Base-by-base conservation (phyloP, 257 asterid species). In the Jaltomata sinuosa region DNA sequence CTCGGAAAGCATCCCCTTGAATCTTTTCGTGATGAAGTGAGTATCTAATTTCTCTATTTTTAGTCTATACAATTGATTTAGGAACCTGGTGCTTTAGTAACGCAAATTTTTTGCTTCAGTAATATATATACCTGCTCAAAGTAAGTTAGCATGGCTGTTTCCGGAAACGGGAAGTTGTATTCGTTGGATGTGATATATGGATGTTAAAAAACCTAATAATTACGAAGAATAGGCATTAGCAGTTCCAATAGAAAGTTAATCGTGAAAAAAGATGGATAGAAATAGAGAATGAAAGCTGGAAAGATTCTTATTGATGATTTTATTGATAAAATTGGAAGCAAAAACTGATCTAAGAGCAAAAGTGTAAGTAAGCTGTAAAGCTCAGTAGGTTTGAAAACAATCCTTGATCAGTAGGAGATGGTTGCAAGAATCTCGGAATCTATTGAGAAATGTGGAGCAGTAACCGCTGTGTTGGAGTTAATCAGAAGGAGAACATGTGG, bases 21-120 rank as follows among this genome's bases (percentile, higher is more conserved):
- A 91, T 88, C 92, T 87, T 96, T 91, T 71, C 94, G 98, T 9
- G 99, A 96, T 84, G 99, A 96, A 94, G 99, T 93, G 19, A 65
- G 81, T 76, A 47, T 10, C 61, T 47, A 15, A 10, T 76, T 15
- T 49, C 3, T 25, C 59, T 19, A 14, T n/a, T 25, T 72, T 15
- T 25, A 31, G 1, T 4, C 29, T 69, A n/a, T 54, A 27, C 11
- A 76, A 74, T 16, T 11, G 7, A 16, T 32, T 36, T 59, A 14
- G 11, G 64, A 16, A 27, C 27, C 38, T 54, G 61, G 1, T 29
- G 54, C 62, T 25, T 15, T 25, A 21, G 42, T 59, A 64, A 52
- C 64, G 62, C 45, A 64, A 7, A 3, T 11, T 27, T 62, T 50
- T 62, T 62, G 34, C 69, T 62, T 27, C 68, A 22, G 19, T 61